A percentile compares a stretch with the other conserved stretches of the same genome.
Evolutionary conservation across 192 early-diverging fungal species (phyloP).

Genomic region (Chytriomyces sp.): DNA sequence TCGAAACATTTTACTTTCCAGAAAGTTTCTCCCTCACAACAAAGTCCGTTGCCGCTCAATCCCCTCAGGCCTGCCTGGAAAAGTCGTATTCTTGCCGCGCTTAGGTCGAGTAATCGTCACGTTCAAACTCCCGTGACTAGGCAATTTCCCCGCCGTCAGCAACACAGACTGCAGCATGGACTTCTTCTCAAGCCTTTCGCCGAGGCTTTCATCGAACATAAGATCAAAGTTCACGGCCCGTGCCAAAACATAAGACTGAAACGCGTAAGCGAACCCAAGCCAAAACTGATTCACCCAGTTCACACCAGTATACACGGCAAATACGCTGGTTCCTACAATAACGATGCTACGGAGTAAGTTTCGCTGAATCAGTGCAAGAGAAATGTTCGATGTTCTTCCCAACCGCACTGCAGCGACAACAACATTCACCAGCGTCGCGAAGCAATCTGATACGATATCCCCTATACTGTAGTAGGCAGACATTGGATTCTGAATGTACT

Average conservation of each 20-base stretch:
- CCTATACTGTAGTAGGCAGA: not conserved
- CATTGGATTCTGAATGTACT: not conserved
- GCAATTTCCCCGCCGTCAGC: too few species aligned
- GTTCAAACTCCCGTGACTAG: too few species aligned
- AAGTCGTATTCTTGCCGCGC: too few species aligned
- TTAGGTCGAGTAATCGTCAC: too few species aligned
- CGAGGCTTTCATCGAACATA: not conserved
- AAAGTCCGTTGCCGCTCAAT: too few species aligned
- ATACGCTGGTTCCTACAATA: not conserved
- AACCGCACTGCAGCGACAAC: not conserved
- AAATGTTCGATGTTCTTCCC: not conserved
- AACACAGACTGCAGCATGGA: not conserved
- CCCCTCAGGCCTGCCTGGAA: too few species aligned
- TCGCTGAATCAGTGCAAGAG: not conserved
- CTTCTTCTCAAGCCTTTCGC: not conserved
- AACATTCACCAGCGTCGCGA: not conserved
- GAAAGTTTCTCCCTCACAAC: too few species aligned
- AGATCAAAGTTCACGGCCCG: not conserved
- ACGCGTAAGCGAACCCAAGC: not conserved
- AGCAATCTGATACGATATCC: not conserved
- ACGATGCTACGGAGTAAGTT: not conserved
- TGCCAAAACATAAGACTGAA: not conserved
- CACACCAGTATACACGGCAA: not conserved
- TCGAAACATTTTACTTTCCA: too few species aligned
- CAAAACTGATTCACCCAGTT: not conserved